phyloP scores from a whole-genome alignment of 331 rosid species.

The Stylosanthes scabra region DNA sequence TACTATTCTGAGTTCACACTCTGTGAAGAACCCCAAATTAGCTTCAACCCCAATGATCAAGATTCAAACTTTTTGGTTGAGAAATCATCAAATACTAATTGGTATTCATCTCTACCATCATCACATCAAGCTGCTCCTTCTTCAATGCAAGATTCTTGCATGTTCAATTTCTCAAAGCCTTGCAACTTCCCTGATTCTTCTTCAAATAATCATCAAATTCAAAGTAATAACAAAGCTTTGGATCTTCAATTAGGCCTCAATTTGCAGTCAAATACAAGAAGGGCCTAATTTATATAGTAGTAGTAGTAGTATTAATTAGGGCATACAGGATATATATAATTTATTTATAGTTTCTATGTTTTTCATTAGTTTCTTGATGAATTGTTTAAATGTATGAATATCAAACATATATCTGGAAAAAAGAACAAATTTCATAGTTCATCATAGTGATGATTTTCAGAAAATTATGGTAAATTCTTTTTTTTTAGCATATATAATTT shows the following conservation, averaged over 20 bases:
- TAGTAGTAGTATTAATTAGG: no score
- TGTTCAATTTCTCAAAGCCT: slow-evolving; percentile 63
- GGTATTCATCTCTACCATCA: slow-evolving; percentile 44
- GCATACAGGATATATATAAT: not conserved
- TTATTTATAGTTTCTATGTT: slow-evolving; percentile 27
- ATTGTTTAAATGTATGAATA: slow-evolving; percentile 33
- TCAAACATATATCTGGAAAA: slow-evolving; percentile 18
- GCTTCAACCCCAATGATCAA: slow-evolving; percentile 61
- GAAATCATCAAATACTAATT: slow-evolving; percentile 33
- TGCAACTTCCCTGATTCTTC: slow-evolving; percentile 49
- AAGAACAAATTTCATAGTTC: slow-evolving; percentile 17
- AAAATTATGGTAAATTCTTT: slow-evolving; percentile 2
- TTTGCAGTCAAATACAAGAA: slow-evolving; percentile 53
- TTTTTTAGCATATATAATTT: slow-evolving; percentile 34
- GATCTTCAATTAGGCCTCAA: slow-evolving; percentile 79
- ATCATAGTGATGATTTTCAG: slow-evolving; percentile 8
- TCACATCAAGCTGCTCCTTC: slow-evolving; percentile 14
- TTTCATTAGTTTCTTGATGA: slow-evolving; percentile 13
- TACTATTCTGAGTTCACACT: slow-evolving; percentile 41
- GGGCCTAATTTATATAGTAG: slow-evolving; percentile 34
- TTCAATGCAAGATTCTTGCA: slow-evolving; percentile 48
- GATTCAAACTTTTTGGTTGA: slow-evolving; percentile 36
- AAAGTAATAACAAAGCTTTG: slow-evolving; percentile 60
- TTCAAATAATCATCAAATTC: slow-evolving; percentile 44
- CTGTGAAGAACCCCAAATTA: slow-evolving; percentile 69